phyloP scores from a whole-genome alignment of 345 rosid genomes.

The Syzygium aromaticum region DNA sequence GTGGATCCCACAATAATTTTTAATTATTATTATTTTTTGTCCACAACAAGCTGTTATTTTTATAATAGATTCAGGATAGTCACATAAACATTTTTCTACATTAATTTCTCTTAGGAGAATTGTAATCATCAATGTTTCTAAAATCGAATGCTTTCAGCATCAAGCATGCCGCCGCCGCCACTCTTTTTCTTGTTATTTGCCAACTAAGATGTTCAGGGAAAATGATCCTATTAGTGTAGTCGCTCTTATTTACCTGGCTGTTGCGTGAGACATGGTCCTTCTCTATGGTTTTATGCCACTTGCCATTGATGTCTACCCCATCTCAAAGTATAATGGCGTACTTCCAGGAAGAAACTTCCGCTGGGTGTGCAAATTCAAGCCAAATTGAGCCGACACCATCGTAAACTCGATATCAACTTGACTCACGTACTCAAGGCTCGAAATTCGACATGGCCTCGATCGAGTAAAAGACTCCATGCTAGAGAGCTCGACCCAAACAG shows the following conservation, averaged over 20 bases:
- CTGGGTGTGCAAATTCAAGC: fast-evolving
- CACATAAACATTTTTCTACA: neutral
- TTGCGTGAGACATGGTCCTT: neutral
- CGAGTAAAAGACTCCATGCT: too few species aligned
- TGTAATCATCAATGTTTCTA: neutral
- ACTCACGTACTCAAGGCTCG: fast-evolving
- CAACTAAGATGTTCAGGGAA: neutral
- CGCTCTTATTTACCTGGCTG: neutral
- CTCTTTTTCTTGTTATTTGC: neutral
- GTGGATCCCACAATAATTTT: too few species aligned
- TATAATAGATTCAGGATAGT: too few species aligned
- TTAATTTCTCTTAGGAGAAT: neutral
- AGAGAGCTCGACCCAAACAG: fast-evolving
- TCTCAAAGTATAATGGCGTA: neutral
- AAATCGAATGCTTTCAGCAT: neutral
- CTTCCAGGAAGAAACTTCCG: neutral
- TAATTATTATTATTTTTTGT: too few species aligned
- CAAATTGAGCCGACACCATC: neutral
- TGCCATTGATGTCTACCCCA: neutral
- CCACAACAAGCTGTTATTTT: too few species aligned
- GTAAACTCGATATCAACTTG: neutral
- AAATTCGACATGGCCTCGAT: neutral
- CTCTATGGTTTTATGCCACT: neutral
- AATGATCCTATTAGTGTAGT: neutral
- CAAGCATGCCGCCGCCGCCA: fast-evolving